Conservation (phyloP, 169 alveolate genomes). For the Plasmodium adleri region DNA sequence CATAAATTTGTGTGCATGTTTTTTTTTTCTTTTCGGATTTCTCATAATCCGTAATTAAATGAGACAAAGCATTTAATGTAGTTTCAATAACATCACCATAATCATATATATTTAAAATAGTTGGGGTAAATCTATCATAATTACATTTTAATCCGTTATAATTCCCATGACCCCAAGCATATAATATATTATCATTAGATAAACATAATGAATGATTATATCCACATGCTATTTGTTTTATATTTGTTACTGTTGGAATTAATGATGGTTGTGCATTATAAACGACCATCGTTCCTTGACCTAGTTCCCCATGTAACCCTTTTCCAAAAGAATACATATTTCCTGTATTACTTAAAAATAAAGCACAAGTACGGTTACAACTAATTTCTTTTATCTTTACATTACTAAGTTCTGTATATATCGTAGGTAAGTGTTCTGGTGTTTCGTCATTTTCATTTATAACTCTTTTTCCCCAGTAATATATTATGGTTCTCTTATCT, state of each 20-base stretch:
- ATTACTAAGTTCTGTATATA: slow-evolving; percentile 80
- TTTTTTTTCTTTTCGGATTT: slow-evolving; percentile 58
- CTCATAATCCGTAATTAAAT: slow-evolving; percentile 69
- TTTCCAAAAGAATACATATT: slow-evolving; percentile 83
- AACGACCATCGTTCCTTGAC: slow-evolving; percentile 78
- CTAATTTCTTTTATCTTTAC: slow-evolving; percentile 81
- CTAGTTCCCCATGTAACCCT: slow-evolving; percentile 87
- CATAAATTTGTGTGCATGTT: slow-evolving; percentile 73
- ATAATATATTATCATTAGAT: slow-evolving; percentile 62
- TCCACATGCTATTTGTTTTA: slow-evolving; percentile 82
- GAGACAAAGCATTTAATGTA: slow-evolving; percentile 44
- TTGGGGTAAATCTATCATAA: slow-evolving; percentile 56
- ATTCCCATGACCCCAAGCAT: slow-evolving; percentile 86
- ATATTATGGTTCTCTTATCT: slow-evolving; percentile 73
- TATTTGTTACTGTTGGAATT: slow-evolving; percentile 62
- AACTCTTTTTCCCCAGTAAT: slow-evolving; percentile 76
- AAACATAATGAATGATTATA: slow-evolving; percentile 80
- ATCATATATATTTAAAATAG: slow-evolving; percentile 49
- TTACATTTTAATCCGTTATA: slow-evolving; percentile 81
- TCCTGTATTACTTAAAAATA: slow-evolving; percentile 79
- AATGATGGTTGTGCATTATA: slow-evolving; percentile 80
- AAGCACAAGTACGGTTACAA: slow-evolving; percentile 80
- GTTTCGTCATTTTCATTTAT: slow-evolving; percentile 73
- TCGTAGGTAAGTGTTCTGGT: slow-evolving; percentile 78
- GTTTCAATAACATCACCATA: slow-evolving; percentile 77